Evolutionary conservation across 2,329 filamentous ascomycete genomes (phyloP).

Genomic region (Fusarium agapanthi): DNA sequence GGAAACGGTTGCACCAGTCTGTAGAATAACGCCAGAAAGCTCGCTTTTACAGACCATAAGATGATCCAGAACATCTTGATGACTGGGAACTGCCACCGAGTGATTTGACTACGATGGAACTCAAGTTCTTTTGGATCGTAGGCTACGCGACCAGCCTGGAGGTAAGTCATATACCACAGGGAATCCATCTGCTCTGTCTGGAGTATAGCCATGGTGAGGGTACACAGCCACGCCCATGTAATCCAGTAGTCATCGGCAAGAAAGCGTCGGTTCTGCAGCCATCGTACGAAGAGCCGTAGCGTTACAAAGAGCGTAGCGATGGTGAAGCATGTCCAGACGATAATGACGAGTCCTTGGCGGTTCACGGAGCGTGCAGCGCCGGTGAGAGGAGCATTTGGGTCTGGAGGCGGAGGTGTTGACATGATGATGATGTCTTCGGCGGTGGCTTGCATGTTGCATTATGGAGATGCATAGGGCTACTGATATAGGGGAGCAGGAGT

Average conservation of each 20-base stretch:
- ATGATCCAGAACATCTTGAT: constrained; percentile 28
- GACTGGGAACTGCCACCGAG: constrained; percentile 19
- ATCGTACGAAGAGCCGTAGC: not conserved
- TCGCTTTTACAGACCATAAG: constrained; percentile 25
- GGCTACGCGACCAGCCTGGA: not conserved
- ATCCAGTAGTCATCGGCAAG: constrained; percentile 28
- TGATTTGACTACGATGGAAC: not conserved
- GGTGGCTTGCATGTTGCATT: not conserved
- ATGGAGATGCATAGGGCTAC: not conserved
- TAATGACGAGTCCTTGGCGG: not conserved
- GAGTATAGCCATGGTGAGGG: constrained; percentile 18
- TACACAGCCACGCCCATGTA: constrained; percentile 8
- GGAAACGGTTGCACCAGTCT: constrained; percentile 13
- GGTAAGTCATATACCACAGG: constrained; percentile 19
- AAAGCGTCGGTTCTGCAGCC: constrained; percentile 13
- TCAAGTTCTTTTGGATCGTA: not conserved
- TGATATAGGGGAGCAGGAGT: not conserved
- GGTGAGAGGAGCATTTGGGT: constrained; percentile 9
- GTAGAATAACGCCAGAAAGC: constrained; percentile 16
- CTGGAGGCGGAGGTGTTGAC: not conserved
- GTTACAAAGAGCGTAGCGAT: constrained; percentile 9
- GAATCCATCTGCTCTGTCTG: constrained; percentile 24
- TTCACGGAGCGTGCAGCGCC: constrained; percentile 7
- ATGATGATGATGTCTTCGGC: not conserved
- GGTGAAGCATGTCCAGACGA: constrained; percentile 21